Evolutionary conservation across 2,329 filamentous ascomycete genomes (phyloP).

Genomic region (Phoma sp.): DNA sequence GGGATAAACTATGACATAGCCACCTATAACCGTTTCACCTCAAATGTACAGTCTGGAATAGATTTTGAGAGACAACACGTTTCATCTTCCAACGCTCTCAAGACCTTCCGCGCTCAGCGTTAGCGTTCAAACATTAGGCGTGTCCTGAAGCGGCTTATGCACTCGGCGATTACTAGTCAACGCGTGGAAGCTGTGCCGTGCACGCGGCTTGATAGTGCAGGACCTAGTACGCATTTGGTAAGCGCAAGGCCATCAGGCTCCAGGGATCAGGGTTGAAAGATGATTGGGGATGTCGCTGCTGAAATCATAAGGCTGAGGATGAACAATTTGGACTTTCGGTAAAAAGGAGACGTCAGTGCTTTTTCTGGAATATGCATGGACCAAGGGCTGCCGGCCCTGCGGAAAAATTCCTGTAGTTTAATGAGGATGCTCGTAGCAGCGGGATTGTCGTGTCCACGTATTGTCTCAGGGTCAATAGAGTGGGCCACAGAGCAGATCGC

Average conservation of each 20-base stretch:
- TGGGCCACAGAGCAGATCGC: conserved; percentile 13
- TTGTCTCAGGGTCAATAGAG: conserved; percentile 17
- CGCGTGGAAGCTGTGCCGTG: conserved; percentile 36
- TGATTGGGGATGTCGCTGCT: conserved; percentile 18
- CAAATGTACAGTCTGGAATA: conserved; percentile 17
- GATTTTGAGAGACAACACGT: conserved; percentile 15
- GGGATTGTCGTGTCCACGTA: conserved; percentile 9
- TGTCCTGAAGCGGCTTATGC: conserved; percentile 10
- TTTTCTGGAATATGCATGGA: conserved; percentile 26
- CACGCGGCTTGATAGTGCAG: conserved; percentile 13
- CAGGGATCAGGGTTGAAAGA: conserved; percentile 23
- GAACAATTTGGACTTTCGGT: conserved; percentile 19
- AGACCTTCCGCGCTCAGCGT: conserved; percentile 13
- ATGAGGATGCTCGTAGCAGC: conserved; percentile 15
- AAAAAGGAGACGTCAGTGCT: conserved; percentile 30
- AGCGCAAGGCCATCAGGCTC: conserved; percentile 14
- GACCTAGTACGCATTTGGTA: conserved; percentile 13
- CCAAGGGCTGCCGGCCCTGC: conserved; percentile 21
- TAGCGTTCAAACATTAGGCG: conserved; percentile 17
- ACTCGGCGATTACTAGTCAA: conserved; percentile 16
- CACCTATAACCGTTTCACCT: conserved; percentile 17
- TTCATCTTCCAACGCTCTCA: conserved; percentile 18
- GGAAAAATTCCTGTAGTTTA: conserved; percentile 18
- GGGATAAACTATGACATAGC: conserved; percentile 8
- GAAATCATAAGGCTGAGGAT: conserved; percentile 15